phyloP scores from a whole-genome alignment of 257 asterid species.

The Perilla frutescens region DNA sequence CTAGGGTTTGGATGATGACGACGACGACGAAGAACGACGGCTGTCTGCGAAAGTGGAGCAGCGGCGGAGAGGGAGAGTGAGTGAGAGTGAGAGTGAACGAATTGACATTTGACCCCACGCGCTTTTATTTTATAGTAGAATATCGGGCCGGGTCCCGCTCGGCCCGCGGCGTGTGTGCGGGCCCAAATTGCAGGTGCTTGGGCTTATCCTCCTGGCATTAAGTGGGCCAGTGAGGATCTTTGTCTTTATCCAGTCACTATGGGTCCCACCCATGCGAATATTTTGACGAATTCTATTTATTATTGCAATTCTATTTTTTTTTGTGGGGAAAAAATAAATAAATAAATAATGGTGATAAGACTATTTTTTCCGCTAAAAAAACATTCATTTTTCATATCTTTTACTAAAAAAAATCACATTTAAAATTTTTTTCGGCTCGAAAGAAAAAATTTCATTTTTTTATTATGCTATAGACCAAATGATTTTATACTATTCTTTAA shows the following conservation, averaged over 20 bases:
- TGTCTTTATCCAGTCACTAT: constrained; percentile 16
- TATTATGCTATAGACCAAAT: too few species aligned
- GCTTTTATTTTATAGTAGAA: constrained; percentile 17
- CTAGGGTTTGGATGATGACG: neutral
- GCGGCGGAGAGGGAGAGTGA: neutral
- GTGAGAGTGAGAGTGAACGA: neutral
- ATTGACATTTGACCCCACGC: constrained; percentile 25
- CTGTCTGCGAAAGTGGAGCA: neutral
- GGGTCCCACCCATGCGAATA: constrained; percentile 22
- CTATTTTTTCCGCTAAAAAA: too few species aligned
- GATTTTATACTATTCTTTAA: too few species aligned
- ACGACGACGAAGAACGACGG: neutral
- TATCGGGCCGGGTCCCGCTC: neutral
- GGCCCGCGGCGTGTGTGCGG: neutral
- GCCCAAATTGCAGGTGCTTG: constrained; percentile 4
- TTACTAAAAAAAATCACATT: too few species aligned
- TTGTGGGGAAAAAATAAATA: neutral
- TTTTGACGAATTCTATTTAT: neutral
- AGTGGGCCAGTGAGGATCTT: constrained; percentile 30
- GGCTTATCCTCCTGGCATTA: constrained; percentile 24
- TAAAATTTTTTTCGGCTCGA: too few species aligned
- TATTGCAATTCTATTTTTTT: neutral
- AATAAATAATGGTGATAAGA: too few species aligned
- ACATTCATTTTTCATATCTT: too few species aligned
- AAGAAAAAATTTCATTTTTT: too few species aligned